Percentiles rank a stretch among this genome's conserved stretches.
phyloP scores from a whole-genome alignment of 2,329 filamentous ascomycete genomes.

The Epichloe hybrida region DNA sequence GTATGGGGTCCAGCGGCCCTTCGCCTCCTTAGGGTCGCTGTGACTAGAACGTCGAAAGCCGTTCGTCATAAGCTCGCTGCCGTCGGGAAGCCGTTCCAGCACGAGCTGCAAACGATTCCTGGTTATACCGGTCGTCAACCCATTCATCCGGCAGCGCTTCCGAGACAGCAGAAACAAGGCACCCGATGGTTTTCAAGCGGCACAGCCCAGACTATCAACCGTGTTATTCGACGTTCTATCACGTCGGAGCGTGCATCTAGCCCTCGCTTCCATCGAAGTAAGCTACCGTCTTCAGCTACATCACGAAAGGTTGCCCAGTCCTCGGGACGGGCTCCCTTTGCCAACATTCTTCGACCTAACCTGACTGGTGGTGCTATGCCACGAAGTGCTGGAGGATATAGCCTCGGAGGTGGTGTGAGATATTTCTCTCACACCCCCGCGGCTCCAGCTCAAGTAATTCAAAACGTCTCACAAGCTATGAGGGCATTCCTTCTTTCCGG shows the following conservation, averaged over 20 bases:
- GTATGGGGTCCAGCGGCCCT: slow-evolving; percentile 43
- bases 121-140: slow-evolving; percentile 29
- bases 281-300: slow-evolving; percentile 34
- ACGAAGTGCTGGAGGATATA: slow-evolving; percentile 82
- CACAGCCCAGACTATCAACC: slow-evolving; percentile 28
- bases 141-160: slow-evolving; percentile 38
- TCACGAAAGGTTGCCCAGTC: slow-evolving; percentile 43
- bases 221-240: slow-evolving; percentile 37
- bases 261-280: slow-evolving; percentile 31
- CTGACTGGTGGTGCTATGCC: slow-evolving; percentile 77
- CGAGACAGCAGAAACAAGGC: slow-evolving; percentile 33
- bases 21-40: slow-evolving; percentile 39
- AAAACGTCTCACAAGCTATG: slow-evolving; percentile 89
- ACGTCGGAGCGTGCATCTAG: slow-evolving; percentile 24
- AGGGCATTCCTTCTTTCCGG: slow-evolving; percentile 88
- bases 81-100: slow-evolving; percentile 30
- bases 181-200: slow-evolving; percentile 35
- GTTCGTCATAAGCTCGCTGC: slow-evolving; percentile 36
- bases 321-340: slow-evolving; percentile 70
- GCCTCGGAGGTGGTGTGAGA: slow-evolving; percentile 56
- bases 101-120: slow-evolving; percentile 32
- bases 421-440: slow-evolving; percentile 87
- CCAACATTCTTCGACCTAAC: slow-evolving; percentile 78
- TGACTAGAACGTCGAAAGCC: slow-evolving; percentile 35
- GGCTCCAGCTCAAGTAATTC: slow-evolving; percentile 76